Base-by-base conservation (phyloP, 768 basidiomycete species). In the Tubosaeta sp. region DNA sequence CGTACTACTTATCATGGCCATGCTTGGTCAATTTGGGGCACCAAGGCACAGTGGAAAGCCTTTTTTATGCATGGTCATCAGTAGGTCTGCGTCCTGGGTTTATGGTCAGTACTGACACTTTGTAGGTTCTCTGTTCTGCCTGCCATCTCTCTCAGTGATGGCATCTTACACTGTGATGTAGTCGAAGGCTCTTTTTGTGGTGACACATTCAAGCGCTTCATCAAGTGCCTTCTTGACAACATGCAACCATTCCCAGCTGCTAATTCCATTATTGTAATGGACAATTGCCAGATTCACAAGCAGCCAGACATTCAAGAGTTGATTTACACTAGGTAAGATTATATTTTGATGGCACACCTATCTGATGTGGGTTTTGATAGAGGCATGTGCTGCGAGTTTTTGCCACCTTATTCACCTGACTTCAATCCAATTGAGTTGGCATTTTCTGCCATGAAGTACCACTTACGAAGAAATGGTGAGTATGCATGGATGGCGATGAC, bases 41-140 rank as follows among this genome's bases (percentile, higher is more conserved):
- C 29, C 3, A 22, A 31, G 17, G 48, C 31, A 33, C 48, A 49
- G 12, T 3, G 27, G 4, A 48, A 48, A 4, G 47, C 47, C 7
- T 48, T 48, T 17, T 48, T 51, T 27, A 17, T 52, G 0, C 12
- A 9, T 33, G 44, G 44, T 3, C 17, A 5, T 1, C 4, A 17
- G 44, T 45, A 22, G 12, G 31, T 33, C 29, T 9, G 29, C 1
- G 4, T 5, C 29, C 9, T 29, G 29, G 9, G 10, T 42, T 22
- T 22, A 19, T 19, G 22, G 19, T 17, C 7, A 5, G 19, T 3
- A 39, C 38, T 39, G 3, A 19, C 4, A 10, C 4, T 29, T 26
- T 22, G 1, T 9, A 52, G 51, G 7, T 49, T 52, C 32, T 52
- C 47, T n/a, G 32, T 56, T 31, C 55, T 56, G 4, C 51, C 51